Evolutionary conservation across 345 rosid species (phyloP).

Genomic region (Lumnitzera littorea): DNA sequence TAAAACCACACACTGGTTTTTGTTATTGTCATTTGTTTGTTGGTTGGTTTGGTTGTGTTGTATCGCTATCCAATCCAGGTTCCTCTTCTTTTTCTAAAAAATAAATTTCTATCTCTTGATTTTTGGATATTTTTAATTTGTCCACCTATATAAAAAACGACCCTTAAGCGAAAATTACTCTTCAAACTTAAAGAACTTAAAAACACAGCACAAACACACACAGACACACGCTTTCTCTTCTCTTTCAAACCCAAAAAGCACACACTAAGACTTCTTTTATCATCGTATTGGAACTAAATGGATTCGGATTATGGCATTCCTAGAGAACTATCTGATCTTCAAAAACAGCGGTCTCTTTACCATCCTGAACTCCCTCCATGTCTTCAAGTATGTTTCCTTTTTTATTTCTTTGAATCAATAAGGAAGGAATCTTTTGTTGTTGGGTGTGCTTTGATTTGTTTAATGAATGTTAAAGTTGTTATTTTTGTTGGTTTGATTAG

Average conservation of each 20-base stretch:
- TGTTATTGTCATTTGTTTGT: too few species aligned
- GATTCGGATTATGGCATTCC: constrained; percentile 96
- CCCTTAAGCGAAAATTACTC: constrained; percentile 1
- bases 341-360: constrained; percentile 71
- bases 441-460: not conserved
- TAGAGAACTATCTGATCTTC: constrained; percentile 86
- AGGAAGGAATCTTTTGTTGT: not conserved
- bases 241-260: not conserved
- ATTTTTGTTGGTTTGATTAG: too few species aligned
- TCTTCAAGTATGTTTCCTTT: constrained; percentile 51
- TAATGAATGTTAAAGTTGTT: not conserved
- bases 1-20: too few species aligned
- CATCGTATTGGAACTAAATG: constrained; percentile 31
- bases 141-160: constrained; percentile 14
- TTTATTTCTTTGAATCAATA: too few species aligned
- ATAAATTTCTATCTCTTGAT: too few species aligned
- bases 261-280: too few species aligned
- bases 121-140: too few species aligned
- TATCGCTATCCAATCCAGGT: too few species aligned
- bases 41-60: too few species aligned
- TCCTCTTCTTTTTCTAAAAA: too few species aligned
- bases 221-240: not conserved
- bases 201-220: not conserved
- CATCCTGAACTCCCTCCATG: constrained; percentile 89
- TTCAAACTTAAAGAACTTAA: not conserved